phyloP scores from a whole-genome alignment of 2,329 filamentous ascomycete species.

The Ceratocystis ficicola region DNA sequence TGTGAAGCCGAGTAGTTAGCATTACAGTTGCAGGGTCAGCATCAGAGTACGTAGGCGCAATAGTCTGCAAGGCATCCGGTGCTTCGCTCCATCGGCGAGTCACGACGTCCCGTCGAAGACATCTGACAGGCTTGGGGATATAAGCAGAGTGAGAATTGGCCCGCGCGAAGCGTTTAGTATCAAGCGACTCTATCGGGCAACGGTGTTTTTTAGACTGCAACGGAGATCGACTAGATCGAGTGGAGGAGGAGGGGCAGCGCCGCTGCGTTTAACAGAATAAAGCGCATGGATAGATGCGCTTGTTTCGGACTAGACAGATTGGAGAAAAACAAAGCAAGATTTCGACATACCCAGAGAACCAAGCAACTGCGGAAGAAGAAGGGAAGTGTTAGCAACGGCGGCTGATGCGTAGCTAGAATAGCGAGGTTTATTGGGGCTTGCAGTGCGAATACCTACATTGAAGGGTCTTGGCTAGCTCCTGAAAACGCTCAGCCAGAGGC shows the following conservation, averaged over 20 bases:
- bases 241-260: slow-evolving; percentile 10
- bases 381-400: slow-evolving; percentile 29
- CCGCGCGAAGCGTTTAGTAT: no score
- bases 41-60: not conserved
- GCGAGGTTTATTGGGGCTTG: not conserved
- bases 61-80: not conserved
- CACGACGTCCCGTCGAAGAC: not conserved
- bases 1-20: slow-evolving; percentile 2
- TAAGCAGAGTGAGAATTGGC: not conserved
- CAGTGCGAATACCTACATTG: slow-evolving; percentile 56
- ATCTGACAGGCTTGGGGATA: not conserved
- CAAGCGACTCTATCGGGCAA: not conserved
- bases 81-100: not conserved
- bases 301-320: slow-evolving; percentile 3
- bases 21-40: not conserved
- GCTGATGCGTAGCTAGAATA: slow-evolving; percentile 24
- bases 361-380: slow-evolving; percentile 45
- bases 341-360: slow-evolving; percentile 58
- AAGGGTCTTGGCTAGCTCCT: slow-evolving; percentile 72
- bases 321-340: not conserved
- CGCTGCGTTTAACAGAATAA: not conserved
- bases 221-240: not conserved
- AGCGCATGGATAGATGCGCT: not conserved
- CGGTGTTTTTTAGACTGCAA: not conserved
- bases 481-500: slow-evolving; percentile 61